phyloP scores from a whole-genome alignment of 345 rosid genomes.

The Raphanus sativus region DNA sequence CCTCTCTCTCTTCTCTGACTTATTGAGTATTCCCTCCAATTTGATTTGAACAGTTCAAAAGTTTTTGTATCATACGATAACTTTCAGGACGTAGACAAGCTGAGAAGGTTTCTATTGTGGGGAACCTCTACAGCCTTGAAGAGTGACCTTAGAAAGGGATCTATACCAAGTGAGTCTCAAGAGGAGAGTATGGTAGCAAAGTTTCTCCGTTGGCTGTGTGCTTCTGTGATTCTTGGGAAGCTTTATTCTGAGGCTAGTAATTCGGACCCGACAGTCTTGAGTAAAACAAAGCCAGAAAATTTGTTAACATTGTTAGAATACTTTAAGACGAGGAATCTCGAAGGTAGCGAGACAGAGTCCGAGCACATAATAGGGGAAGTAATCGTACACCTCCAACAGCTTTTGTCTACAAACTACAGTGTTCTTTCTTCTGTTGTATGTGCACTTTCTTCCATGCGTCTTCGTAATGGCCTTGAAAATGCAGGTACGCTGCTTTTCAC shows the following conservation, averaged over 20 bases:
- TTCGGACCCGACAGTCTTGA: conserved; percentile 23
- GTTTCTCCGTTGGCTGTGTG: conserved; percentile 84
- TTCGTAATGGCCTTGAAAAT: conserved; percentile 36
- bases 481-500: conserved; percentile 48
- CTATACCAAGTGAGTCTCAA: conserved; percentile 29
- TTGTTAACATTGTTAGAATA: conserved; percentile 49
- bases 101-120: conserved; percentile 71
- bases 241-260: conserved; percentile 42
- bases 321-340: conserved; percentile 34
- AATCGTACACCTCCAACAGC: conserved; percentile 63
- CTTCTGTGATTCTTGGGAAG: conserved; percentile 68
- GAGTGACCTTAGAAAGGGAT: conserved; percentile 42
- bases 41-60: conserved; percentile 6
- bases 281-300: conserved; percentile 40
- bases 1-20: conserved; percentile 15
- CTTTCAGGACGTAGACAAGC: conserved; percentile 58
- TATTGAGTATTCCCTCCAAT: conserved; percentile 7
- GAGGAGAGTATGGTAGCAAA: conserved; percentile 66
- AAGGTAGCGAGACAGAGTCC: conserved; percentile 33
- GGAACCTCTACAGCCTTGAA: conserved; percentile 63
- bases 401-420: conserved; percentile 45
- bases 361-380: conserved; percentile 51
- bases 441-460: conserved; percentile 63
- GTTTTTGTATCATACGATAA: conserved; percentile 19
- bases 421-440: conserved; percentile 62